Percentiles rank a stretch among this genome's conserved stretches.
These are phyloP conservation scores for Hortaea werneckii DNA, from an alignment of 2,329 filamentous ascomycete species.

Conservation along the genomic window DNA sequence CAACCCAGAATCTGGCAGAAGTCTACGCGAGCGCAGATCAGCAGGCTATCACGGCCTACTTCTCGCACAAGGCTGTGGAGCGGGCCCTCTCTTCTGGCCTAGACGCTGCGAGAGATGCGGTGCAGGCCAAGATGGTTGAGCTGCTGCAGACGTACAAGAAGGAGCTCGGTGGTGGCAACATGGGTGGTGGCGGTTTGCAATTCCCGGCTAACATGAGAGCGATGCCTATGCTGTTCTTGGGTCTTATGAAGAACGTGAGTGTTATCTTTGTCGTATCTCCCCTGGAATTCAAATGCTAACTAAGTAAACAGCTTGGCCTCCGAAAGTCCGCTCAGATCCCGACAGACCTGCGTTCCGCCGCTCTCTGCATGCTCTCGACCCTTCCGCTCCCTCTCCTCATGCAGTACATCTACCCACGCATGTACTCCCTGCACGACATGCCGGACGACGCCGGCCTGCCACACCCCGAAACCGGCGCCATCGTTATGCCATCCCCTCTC, in stretches of 20 bases:
- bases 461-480: slow-evolving; percentile 77
- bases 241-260: slow-evolving; percentile 86
- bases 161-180: slow-evolving; percentile 88
- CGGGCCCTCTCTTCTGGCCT: slow-evolving; percentile 73
- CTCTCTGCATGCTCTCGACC: slow-evolving; percentile 87
- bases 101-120: slow-evolving; percentile 79
- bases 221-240: slow-evolving; percentile 81
- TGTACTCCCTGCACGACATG: slow-evolving; percentile 89
- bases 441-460: slow-evolving; percentile 82
- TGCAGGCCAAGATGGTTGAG: slow-evolving; percentile 86
- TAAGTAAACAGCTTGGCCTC: slow-evolving; percentile 51
- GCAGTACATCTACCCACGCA: slow-evolving; percentile 63
- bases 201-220: slow-evolving; percentile 88
- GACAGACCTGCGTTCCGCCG: slow-evolving; percentile 84
- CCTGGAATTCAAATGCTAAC: slow-evolving; percentile 8
- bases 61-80: slow-evolving; percentile 96
- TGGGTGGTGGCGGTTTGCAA: slow-evolving; percentile 82
- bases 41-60: slow-evolving; percentile 84
- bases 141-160: slow-evolving; percentile 93
- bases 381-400: slow-evolving; percentile 81
- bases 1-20: slow-evolving; percentile 80
- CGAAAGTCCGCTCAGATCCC: slow-evolving; percentile 90
- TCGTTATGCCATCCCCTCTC: slow-evolving; percentile 69
- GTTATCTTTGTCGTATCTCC: not conserved
- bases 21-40: slow-evolving; percentile 93